Evolutionary conservation across 2,329 filamentous ascomycete genomes (phyloP), one percentile per base, ranked within the genome.

Genomic region (Diaporthe citrichinensis): DNA sequence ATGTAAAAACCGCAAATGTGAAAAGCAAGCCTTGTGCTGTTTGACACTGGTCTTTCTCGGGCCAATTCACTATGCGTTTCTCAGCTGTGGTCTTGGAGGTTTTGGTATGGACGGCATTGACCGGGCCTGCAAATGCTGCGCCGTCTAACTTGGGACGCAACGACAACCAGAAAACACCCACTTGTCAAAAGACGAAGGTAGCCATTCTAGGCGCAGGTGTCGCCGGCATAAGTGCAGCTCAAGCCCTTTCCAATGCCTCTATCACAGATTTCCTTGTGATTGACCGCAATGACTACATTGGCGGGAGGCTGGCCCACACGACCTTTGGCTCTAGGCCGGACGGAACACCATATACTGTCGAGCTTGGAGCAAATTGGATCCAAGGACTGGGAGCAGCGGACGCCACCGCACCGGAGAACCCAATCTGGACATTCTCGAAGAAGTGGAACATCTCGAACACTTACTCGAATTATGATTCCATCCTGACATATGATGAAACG

Each of bases 351-450:
- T 92, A 91, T 76, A 86, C 85, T 0, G 85, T 94, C 14, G 92
- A 94, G 80, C 83, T 92, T 0, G 92, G 92, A 3, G 92, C 92
- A 9, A 94, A 94, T 77, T 94, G 92, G 92, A 81, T 87, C 0
- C 80, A 83, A 49, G 82, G 80, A 0, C 75, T 81, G 0, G 81
- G 81, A 6, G 78, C 79, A 28, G 79, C 53, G 72, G 80, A 76
- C 9, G 76, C 78, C 3, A 81, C 81, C 8, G 81, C 80, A 2
- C 84, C 84, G 46, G 88, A 91, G 65, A 92, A 94, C 68, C 92
- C 92, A 0, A 89, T 94, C 61, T 93, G 91, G 90, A 88, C 86
- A 0, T 81, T 92, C 80, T 88, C 89, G 0, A 88, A 92, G 81
- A 92, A 93, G 79, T 87, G 91, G 78, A 83, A 87, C 0, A 77